Base-by-base conservation (phyloP, 108 stramenopile species). In the Discostella stelligeroides region DNA sequence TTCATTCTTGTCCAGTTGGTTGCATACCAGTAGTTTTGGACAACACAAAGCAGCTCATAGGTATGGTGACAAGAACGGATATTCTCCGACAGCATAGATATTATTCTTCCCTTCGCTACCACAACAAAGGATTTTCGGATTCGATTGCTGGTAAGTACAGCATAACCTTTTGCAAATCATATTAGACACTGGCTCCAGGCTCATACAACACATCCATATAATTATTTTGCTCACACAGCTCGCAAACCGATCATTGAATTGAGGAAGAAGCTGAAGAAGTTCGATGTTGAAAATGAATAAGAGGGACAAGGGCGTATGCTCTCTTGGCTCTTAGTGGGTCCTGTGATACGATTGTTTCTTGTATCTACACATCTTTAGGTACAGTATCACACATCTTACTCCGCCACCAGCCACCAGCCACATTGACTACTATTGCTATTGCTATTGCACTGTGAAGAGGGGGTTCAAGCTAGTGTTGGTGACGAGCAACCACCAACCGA, bases 61-160 rank as follows among this genome's bases (percentile, higher is more conserved):
- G 95, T 9, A 90, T 90, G 86, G 90, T 95, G 12, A 95, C 95
- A 11, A 77, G 95, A 27, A 95, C 95, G 9, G 92, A 95, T 78
- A 64, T 95, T 4, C 70, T 95, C 15, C 84, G 95, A 24, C 95
- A 92, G 59, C 90, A 92, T 62, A 73, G 86, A 45, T 95, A 92
- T 77, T 95, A 95, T 72, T 75, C 76, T 24, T 85, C 88, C 4
- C 79, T 95, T 23, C 94, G 91, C 61, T 95, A 95, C 60, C 86
- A 95, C 82, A 95, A 95, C 85, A 92, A 92, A 63, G 94, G 90
- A 12, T 86, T 91, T 57, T 79, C 86, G 27, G 84, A 94, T 63
- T 83, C 84, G 8, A 89, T 72, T 14, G 72, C 72, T 40, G 65
- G 65, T 66, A 57, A 54, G 56, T 66, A 7, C 30, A 66, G 30